Conservation (phyloP, 2,329 filamentous ascomycete species). For the Trichophyton mentagrophytes region DNA sequence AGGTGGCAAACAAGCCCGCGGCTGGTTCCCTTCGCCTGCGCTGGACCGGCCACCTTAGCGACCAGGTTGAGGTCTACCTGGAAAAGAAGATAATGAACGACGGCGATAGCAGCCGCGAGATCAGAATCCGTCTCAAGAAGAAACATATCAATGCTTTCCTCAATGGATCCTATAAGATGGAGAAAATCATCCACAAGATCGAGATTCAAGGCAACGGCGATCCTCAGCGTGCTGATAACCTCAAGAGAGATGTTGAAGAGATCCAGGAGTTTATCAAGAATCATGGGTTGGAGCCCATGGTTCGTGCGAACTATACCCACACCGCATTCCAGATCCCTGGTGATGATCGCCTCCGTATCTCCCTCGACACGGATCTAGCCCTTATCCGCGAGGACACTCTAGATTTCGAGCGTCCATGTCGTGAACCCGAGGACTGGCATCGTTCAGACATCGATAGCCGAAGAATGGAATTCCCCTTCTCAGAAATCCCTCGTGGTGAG, state of each 20-base stretch:
- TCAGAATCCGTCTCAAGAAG: conserved; percentile 74
- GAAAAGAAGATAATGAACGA: conserved; percentile 81
- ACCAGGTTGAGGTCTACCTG: conserved; percentile 66
- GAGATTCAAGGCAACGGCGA: conserved; percentile 55
- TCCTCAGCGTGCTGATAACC: conserved; percentile 51
- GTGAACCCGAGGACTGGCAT: conserved; percentile 82
- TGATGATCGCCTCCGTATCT: conserved; percentile 79
- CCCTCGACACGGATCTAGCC: conserved; percentile 82
- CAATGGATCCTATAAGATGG: conserved; percentile 76
- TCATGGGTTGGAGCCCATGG: conserved; percentile 64
- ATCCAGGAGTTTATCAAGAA: conserved; percentile 71
- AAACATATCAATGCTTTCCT: conserved; percentile 87
- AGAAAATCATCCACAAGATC: conserved; percentile 81
- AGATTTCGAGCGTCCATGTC: conserved; percentile 71
- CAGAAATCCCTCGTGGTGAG: conserved; percentile 76
- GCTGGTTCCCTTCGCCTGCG: conserved; percentile 73
- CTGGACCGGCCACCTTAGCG: conserved; percentile 77
- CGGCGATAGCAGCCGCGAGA: conserved; percentile 64
- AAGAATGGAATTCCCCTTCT: conserved; percentile 77
- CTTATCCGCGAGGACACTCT: conserved; percentile 68
- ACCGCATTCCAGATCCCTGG: conserved; percentile 94
- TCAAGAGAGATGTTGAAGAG: conserved; percentile 58
- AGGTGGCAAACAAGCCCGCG: conserved; percentile 62
- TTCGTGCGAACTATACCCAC: conserved; percentile 85
- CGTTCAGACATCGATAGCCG: conserved; percentile 74